phyloP scores from a whole-genome alignment of 2,329 filamentous ascomycete genomes.

The Fusarium sarcochroum region DNA sequence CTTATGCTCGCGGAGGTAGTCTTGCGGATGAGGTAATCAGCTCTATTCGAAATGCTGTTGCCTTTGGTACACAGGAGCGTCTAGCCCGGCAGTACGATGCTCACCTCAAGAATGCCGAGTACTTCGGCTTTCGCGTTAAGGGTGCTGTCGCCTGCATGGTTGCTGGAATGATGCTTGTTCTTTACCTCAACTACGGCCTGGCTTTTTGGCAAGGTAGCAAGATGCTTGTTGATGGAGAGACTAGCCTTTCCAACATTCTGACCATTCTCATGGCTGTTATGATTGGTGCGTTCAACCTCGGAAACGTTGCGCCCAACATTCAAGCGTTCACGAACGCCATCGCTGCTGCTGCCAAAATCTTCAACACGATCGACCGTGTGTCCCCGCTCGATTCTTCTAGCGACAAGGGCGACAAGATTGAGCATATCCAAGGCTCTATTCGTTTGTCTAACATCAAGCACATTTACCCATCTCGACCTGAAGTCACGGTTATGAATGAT shows the following conservation, averaged over 20 bases:
- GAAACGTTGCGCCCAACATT: slow-evolving; percentile 86
- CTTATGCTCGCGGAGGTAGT: slow-evolving; percentile 87
- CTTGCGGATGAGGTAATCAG: slow-evolving; percentile 95
- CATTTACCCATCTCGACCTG: slow-evolving; percentile 93
- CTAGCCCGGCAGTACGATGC: slow-evolving; percentile 88
- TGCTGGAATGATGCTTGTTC: slow-evolving; percentile 83
- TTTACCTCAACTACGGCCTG: slow-evolving; percentile 89
- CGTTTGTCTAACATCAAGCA: slow-evolving; percentile 88
- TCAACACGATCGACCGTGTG: slow-evolving; percentile 88
- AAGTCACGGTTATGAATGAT: slow-evolving; percentile 89
- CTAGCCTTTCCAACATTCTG: slow-evolving; percentile 78
- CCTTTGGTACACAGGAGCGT: slow-evolving; percentile 93
- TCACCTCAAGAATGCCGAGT: slow-evolving; percentile 80
- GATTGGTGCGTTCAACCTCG: slow-evolving; percentile 92
- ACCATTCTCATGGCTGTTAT: slow-evolving; percentile 92
- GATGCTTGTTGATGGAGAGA: slow-evolving; percentile 77
- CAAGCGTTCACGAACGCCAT: slow-evolving; percentile 89
- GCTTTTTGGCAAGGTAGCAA: slow-evolving; percentile 90
- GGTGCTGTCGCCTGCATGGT: slow-evolving; percentile 82
- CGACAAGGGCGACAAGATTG: slow-evolving; percentile 78
- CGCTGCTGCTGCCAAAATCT: slow-evolving; percentile 92
- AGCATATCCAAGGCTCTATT: slow-evolving; percentile 81
- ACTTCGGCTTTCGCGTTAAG: slow-evolving; percentile 83
- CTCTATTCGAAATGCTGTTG: slow-evolving; percentile 91
- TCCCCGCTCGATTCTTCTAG: slow-evolving; percentile 87